Conservation (phyloP, 2,329 filamentous ascomycete genomes). For the Pseudogymnoascus sp. region DNA sequence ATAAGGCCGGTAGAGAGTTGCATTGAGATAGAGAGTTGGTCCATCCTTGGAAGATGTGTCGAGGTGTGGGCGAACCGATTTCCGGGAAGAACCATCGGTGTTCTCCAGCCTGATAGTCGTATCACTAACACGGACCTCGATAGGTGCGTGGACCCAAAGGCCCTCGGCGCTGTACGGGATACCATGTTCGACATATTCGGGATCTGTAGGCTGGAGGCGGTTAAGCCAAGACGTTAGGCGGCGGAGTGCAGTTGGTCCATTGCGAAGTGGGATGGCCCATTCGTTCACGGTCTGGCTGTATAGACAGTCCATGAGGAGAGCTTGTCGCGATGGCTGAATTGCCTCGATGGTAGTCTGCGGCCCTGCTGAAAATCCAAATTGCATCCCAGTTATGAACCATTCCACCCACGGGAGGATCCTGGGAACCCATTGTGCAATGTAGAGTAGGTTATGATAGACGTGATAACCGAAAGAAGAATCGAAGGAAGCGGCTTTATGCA, state of each 20-base stretch:
- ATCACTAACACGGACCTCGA: slow-evolving; percentile 83
- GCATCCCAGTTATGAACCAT: slow-evolving; percentile 96
- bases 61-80: slow-evolving; percentile 52
- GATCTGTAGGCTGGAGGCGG: slow-evolving; percentile 52
- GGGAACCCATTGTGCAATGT: slow-evolving; percentile 69
- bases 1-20: slow-evolving; percentile 82
- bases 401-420: slow-evolving; percentile 80
- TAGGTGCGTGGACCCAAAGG: slow-evolving; percentile 79
- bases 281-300: slow-evolving; percentile 99
- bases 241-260: slow-evolving; percentile 78
- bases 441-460: slow-evolving; percentile 86
- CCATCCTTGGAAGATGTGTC: slow-evolving; percentile 63
- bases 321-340: slow-evolving; percentile 70
- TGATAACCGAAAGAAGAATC: slow-evolving; percentile 77
- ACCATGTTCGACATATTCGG: slow-evolving; percentile 53
- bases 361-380: slow-evolving; percentile 80
- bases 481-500: slow-evolving; percentile 63
- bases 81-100: slow-evolving; percentile 6
- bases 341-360: slow-evolving; percentile 60
- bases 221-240: slow-evolving; percentile 83
- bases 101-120: slow-evolving; percentile 41
- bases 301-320: slow-evolving; percentile 90
- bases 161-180: slow-evolving; percentile 78
- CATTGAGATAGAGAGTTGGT: slow-evolving; percentile 81
- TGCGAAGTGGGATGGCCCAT: slow-evolving; percentile 83